Evolutionary conservation across 169 alveolate genomes (phyloP).

Genomic region (Plasmodium relictum): DNA sequence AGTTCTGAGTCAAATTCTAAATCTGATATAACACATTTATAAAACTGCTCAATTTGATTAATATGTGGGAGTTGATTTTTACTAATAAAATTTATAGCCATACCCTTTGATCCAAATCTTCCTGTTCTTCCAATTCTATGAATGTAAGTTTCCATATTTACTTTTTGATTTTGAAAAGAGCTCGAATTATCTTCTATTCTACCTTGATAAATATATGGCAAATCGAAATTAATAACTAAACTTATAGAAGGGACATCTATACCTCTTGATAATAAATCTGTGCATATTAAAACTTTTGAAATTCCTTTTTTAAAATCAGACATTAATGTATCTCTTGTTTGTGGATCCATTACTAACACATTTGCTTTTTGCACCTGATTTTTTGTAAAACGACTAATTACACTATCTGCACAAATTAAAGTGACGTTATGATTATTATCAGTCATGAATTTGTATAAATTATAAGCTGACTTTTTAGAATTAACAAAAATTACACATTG

Average conservation of each 20-base stretch:
- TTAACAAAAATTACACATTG: constrained; percentile 98
- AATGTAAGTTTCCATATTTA: constrained; percentile 91
- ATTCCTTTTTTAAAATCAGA: constrained; percentile 96
- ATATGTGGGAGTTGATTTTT: constrained; percentile 82
- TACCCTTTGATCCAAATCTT: constrained; percentile 97
- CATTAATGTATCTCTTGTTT: constrained; percentile 96
- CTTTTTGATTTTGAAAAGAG: constrained; percentile 5
- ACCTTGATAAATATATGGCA: constrained; percentile 89
- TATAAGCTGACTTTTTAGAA: constrained; percentile 94
- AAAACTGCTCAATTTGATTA: constrained; percentile 81
- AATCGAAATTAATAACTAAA: constrained; percentile 95
- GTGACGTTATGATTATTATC: constrained; percentile 78
- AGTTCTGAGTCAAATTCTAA: constrained; percentile 73
- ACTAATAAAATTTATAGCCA: constrained; percentile 93
- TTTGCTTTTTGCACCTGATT: constrained; percentile 82
- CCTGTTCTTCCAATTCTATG: constrained; percentile 99
- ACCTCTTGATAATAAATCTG: constrained; percentile 98
- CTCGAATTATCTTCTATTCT: constrained; percentile 55
- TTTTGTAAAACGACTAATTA: constrained; percentile 70
- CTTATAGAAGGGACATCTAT: constrained; percentile 98
- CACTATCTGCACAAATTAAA: constrained; percentile 77
- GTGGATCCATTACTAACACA: constrained; percentile 93
- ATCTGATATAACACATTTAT: constrained; percentile 77
- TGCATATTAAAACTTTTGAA: constrained; percentile 96
- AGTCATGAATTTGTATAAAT: constrained; percentile 92